phyloP scores from a whole-genome alignment of 202 grass and related monocot genomes.

The Panicum virgatum region DNA sequence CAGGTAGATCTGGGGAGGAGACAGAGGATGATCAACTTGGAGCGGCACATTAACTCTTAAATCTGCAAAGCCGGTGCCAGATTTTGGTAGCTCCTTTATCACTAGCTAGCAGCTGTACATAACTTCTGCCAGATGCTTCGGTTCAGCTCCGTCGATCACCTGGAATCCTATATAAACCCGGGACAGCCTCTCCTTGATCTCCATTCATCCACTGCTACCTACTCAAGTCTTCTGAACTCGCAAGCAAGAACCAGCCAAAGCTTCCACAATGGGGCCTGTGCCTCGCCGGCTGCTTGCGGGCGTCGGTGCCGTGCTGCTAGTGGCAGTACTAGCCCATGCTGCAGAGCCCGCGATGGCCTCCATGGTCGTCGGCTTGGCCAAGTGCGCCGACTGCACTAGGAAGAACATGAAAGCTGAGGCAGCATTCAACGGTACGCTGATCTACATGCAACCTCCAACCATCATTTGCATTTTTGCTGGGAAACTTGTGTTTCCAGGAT shows the following conservation, averaged over 20 bases:
- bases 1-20: neutral
- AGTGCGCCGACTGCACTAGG: slow-evolving; percentile 60
- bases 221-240: neutral
- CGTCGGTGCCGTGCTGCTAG: slow-evolving; percentile 28
- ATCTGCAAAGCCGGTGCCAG: slow-evolving; percentile 48
- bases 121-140: neutral
- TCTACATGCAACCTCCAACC: neutral
- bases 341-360: neutral
- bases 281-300: neutral
- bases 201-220: neutral
- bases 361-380: slow-evolving; percentile 47
- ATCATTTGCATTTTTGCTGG: neutral
- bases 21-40: slow-evolving; percentile 1
- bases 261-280: slow-evolving; percentile 30
- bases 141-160: neutral
- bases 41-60: slow-evolving; percentile 32
- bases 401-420: slow-evolving; percentile 64
- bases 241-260: neutral
- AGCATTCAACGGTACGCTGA: slow-evolving; percentile 47
- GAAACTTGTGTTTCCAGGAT: neutral
- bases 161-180: slow-evolving; percentile 14
- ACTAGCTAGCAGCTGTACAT: neutral
- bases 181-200: neutral
- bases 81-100: slow-evolving; percentile 34
- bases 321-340: slow-evolving; percentile 6